Evolutionary conservation across 2,329 filamentous ascomycete genomes (phyloP).

Genomic region (Lachnellula hyalina): DNA sequence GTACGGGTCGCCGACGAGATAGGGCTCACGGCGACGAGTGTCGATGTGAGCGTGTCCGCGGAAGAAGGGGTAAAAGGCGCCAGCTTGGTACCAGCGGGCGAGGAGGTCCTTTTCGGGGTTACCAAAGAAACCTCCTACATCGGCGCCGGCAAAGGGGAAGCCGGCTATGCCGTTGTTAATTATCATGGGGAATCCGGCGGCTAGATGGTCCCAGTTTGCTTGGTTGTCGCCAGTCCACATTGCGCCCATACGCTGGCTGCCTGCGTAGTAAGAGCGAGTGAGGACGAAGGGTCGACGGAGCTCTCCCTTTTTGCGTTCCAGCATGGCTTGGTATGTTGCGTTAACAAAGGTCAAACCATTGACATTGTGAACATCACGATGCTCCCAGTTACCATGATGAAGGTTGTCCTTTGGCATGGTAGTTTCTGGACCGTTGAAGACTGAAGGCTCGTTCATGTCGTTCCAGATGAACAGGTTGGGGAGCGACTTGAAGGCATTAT

Average conservation of each 20-base stretch:
- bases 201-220: constrained; percentile 85
- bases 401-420: constrained; percentile 99
- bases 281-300: constrained; percentile 83
- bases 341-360: constrained; percentile 96
- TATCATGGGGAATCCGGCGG: constrained; percentile 87
- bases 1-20: constrained; percentile 79
- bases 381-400: constrained; percentile 88
- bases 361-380: constrained; percentile 92
- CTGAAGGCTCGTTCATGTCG: constrained; percentile 98
- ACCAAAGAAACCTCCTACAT: constrained; percentile 97
- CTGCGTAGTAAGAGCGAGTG: constrained; percentile 87
- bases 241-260: constrained; percentile 81
- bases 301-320: constrained; percentile 82
- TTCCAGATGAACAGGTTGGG: constrained; percentile 96
- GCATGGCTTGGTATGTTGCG: constrained; percentile 79
- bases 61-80: constrained; percentile 98
- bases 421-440: constrained; percentile 96
- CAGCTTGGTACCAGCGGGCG: constrained; percentile 93
- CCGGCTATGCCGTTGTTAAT: constrained; percentile 88
- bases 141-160: constrained; percentile 89
- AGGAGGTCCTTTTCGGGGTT: constrained; percentile 91
- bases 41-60: constrained; percentile 96
- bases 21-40: constrained; percentile 88
- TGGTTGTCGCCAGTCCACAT: constrained; percentile 99
- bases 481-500: constrained; percentile 77